Evolutionary conservation across 805 yeast species (phyloP), one percentile per base, ranked within the genome.

Genomic region (Saccharomycopsis fodiens): DNA sequence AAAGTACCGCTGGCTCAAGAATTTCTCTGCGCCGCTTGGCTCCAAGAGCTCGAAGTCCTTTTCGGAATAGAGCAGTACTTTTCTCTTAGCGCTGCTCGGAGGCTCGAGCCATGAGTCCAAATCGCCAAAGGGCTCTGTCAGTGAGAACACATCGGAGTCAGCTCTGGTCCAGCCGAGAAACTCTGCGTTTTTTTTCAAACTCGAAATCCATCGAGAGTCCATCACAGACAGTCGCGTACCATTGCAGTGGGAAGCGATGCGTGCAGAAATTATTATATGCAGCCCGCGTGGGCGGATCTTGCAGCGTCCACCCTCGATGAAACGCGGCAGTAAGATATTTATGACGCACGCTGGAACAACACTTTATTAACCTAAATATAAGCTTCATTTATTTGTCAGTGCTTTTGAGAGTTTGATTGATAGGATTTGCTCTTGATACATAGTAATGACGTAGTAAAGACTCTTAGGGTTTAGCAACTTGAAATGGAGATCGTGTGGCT

Each of bases 1-100:
- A 37, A 27, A 42, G 32, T 49, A 49, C 31, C 39, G 42, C 19
- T 34, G 27, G 3, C 8, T n/a, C 3, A 46, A 22, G 22, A 37
- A 46, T 17, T 22, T 19, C 17, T 12, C 38, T n/a, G 34, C 23
- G n/a, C 35, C 30, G 6, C 20, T 19, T 19, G 17, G 17, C 17
- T 32, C 36, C 15, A 32, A 10, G 10, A 32, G 12, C 17, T 32
- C 20, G 36, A 15, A 32, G 8, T 32, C 36, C 7, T 32, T 17
- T 10, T 32, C 20, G 8, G 36, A 32, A 10, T 32, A 32, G 6
- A 32, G 15, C 20, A 15, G 17, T 5, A 17, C 36, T 19, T 32
- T 32, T 19, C 20, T 5, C 15, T 32, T 32, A 7, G 36, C 20
- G 19, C 15, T 32, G 36, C 19, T 6, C 36, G 36, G 36, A 15